phyloP scores from a whole-genome alignment of 1,284 basidiomycete genomes.

The Ceratobasidium sp. region DNA sequence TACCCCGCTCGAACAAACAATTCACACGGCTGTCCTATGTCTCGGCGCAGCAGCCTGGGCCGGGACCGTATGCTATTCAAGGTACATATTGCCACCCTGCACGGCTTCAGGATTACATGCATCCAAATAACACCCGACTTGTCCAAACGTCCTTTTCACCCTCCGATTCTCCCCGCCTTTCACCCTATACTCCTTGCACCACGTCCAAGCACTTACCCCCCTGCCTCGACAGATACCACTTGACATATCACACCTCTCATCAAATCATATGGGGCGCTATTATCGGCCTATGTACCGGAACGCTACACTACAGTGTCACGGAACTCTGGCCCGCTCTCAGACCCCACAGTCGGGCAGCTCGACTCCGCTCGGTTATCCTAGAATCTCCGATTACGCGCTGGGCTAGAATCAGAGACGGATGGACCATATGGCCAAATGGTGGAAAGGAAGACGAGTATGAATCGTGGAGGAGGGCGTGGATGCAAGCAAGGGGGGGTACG shows the following conservation, averaged over 20 bases:
- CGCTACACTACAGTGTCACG: slow-evolving; percentile 69
- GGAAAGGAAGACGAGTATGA: slow-evolving; percentile 76
- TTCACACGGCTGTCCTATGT: slow-evolving; percentile 67
- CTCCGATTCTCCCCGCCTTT: not conserved
- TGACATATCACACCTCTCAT: slow-evolving; percentile 78
- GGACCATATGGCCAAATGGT: slow-evolving; percentile 81
- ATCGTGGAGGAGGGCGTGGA: slow-evolving; percentile 69
- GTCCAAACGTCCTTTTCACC: not conserved
- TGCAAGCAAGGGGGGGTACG: not conserved
- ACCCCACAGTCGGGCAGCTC: slow-evolving; percentile 70
- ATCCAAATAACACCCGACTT: slow-evolving; percentile 8
- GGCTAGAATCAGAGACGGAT: slow-evolving; percentile 82
- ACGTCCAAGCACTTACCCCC: not conserved
- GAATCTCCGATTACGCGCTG: slow-evolving; percentile 73
- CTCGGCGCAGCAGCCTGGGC: slow-evolving; percentile 70
- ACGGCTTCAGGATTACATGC: not conserved
- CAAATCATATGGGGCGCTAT: slow-evolving; percentile 82
- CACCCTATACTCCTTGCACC: not conserved
- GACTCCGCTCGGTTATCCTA: slow-evolving; percentile 66
- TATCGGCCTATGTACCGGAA: slow-evolving; percentile 75
- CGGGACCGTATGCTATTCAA: slow-evolving; percentile 80
- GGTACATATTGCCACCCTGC: slow-evolving; percentile 63
- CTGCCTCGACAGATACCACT: slow-evolving; percentile 68
- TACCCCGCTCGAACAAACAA: slow-evolving; percentile 59
- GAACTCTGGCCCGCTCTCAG: slow-evolving; percentile 71